Evolutionary conservation across 495 filamentous ascomycete species (phyloP), one percentile per base, ranked within the genome.

Genomic region (Chaetomium tenue): DNA sequence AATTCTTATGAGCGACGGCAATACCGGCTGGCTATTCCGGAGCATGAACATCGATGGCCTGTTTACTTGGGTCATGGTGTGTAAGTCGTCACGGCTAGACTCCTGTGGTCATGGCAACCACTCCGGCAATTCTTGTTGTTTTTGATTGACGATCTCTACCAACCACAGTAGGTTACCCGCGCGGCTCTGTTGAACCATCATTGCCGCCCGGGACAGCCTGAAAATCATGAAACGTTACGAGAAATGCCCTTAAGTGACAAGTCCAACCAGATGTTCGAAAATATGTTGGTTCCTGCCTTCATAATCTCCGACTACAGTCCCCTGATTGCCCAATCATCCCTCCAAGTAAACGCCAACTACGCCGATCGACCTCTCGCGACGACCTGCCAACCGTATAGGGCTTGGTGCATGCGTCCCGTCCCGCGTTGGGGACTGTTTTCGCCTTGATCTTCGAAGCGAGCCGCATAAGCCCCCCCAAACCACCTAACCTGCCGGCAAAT

Each of bases 11-110:
- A 20, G 47, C 26, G 33, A 23, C 61, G 61, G 61, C 39, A 56
- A 26, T 12, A n/a, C 18, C 50, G 61, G 61, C 52, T 48, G 61
- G 26, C 12, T 18, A 5, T 54, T 20, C 61, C 61, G 61, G 28
- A 37, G 39, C 16, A 12, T 53, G 50, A 44, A 44, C 20, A 12
- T 28, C 20, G 39, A 18, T 30, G 37, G 5, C 16, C 15, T 28
- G 48, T 44, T 28, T 42, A 11, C 30, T 7, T 42, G 30, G 28
- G 4, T 20, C 48, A 3, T 51, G 25, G 20, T 33, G 25, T 47
- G 42, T 37, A 51, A 59, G 42, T 47, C 28, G 44, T 26, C 48
- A 16, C 16, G 50, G 8, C n/a, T 51, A 8, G 40, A 48, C 42
- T 44, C 30, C 58, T 11, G 37, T 44, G 51, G 16, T 37, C 39